Evolutionary conservation across 306 rosid genomes (phyloP), one percentile per base, ranked within the genome.

Genomic region (Casuarina glauca): DNA sequence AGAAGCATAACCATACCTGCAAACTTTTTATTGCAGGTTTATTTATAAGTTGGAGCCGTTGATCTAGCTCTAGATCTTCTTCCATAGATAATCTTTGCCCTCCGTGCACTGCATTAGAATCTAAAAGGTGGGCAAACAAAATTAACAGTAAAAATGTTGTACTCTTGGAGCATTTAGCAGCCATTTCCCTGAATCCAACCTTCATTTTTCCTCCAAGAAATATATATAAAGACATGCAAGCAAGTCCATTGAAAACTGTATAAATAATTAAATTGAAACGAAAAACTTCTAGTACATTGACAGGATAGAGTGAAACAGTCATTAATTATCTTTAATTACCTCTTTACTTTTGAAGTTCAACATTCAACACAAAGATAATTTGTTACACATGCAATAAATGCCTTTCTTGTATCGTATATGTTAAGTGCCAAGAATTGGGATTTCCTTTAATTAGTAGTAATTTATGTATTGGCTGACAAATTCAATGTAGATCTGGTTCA

Each of bases 1-100:
- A 62, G 16, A 62, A 35, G 32, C 68, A 50, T 43, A 68, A 42
- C 13, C 26, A 20, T 20, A 20, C 26, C 79, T 3, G 53, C 43
- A 80, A 84, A 57, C 81, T 84, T 74, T 76, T 80, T 35, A 73
- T 41, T 26, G 82, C 74, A 51, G 82, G 77, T 62, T 74, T 80
- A 35, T 69, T 80, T 53, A 76, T 74, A 17, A 76, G 72, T 43
- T 76, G 50, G 69, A 80, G 84, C 39, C 74, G 77, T 58, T 70
- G 58, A n/a, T 74, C 58, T 44, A 84, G 7, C 54, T 73, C 74
- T 76, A 74, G 20, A 32, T 67, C 44, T 63, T 77, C 80, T 74
- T 74, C 83, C 54, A 15, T 45, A 20, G 26, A 20, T 20, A 20
- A 20, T 20, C 26, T 20, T 20, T 20, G 26, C 26, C 26, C 26